Conservation (phyloP, 1,139 yeast genomes). For the Blastobotrys indianensis region DNA sequence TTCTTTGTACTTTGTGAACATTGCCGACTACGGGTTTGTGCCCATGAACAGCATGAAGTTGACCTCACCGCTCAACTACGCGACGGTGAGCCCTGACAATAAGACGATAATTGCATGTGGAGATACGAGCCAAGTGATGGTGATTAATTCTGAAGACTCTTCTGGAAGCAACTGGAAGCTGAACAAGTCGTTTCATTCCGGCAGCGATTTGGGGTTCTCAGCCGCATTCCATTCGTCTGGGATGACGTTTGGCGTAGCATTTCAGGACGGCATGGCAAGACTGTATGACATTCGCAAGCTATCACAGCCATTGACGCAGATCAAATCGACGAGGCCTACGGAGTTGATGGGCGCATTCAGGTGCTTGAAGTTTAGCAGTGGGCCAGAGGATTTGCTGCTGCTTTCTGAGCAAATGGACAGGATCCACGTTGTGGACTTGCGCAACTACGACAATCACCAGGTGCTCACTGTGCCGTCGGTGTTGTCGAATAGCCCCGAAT, state of each 20-base stretch:
- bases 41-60: slow-evolving; percentile 40
- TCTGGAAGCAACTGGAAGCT: slow-evolving; percentile 23
- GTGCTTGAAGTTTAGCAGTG: slow-evolving; percentile 62
- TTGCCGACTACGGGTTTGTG: slow-evolving; percentile 44
- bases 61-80: slow-evolving; percentile 52
- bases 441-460: slow-evolving; percentile 68
- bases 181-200: slow-evolving; percentile 43
- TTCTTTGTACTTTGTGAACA: slow-evolving; percentile 58
- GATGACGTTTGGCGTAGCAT: slow-evolving; percentile 65
- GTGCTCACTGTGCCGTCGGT: slow-evolving; percentile 52
- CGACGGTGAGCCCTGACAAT: slow-evolving; percentile 54
- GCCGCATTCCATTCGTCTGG: slow-evolving; percentile 74
- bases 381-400: slow-evolving; percentile 68
- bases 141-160: slow-evolving; percentile 41
- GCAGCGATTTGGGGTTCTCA: slow-evolving; percentile 77
- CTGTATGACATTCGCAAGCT: slow-evolving; percentile 70
- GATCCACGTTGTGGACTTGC: slow-evolving; percentile 73
- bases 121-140: slow-evolving; percentile 48
- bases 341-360: slow-evolving; percentile 51
- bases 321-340: slow-evolving; percentile 31
- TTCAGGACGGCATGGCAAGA: slow-evolving; percentile 77
- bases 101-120: slow-evolving; percentile 54
- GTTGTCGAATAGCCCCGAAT: slow-evolving; percentile 2
- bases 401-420: slow-evolving; percentile 82
- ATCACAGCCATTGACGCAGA: slow-evolving; percentile 35